phyloP scores from a whole-genome alignment of 2,329 filamentous ascomycete genomes.

The Stachybotrys chartarum region DNA sequence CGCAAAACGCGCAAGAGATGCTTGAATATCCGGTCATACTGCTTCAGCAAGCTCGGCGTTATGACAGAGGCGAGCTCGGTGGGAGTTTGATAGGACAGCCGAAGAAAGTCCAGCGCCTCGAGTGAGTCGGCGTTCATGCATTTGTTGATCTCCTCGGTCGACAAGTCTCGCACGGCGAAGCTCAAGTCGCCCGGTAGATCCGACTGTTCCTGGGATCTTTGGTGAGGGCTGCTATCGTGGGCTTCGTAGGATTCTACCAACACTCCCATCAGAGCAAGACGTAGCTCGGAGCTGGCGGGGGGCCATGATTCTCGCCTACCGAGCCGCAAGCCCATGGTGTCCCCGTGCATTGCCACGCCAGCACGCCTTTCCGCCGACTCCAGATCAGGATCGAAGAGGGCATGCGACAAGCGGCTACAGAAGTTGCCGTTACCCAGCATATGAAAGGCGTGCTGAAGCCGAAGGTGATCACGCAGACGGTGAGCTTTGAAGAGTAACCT shows the following conservation, averaged over 20 bases:
- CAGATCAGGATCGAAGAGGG: slow-evolving; percentile 78
- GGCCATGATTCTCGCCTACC: slow-evolving; percentile 83
- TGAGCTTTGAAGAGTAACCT: slow-evolving; percentile 69
- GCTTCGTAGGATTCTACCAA: slow-evolving; percentile 63
- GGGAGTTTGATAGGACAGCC: slow-evolving; percentile 76
- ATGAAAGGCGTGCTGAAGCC: slow-evolving; percentile 71
- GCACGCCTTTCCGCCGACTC: slow-evolving; percentile 68
- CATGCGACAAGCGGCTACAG: slow-evolving; percentile 68
- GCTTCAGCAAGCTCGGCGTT: slow-evolving; percentile 59
- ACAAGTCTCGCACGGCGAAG: slow-evolving; percentile 79
- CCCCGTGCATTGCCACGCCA: slow-evolving; percentile 61
- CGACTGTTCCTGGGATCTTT: slow-evolving; percentile 1
- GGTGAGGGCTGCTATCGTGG: slow-evolving; percentile 17
- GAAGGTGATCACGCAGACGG: slow-evolving; percentile 63
- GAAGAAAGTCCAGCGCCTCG: slow-evolving; percentile 87
- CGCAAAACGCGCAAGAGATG: slow-evolving; percentile 69
- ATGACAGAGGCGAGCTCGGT: slow-evolving; percentile 66
- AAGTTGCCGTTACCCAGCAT: slow-evolving; percentile 82
- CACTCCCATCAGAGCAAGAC: slow-evolving; percentile 80
- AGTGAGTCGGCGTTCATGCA: slow-evolving; percentile 79
- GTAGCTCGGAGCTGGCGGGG: slow-evolving; percentile 87
- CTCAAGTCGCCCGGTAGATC: slow-evolving; percentile 62
- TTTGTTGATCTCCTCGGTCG: slow-evolving; percentile 68
- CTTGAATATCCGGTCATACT: slow-evolving; percentile 83
- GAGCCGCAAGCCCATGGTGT: slow-evolving; percentile 74